These are phyloP conservation scores for Suhomyces sp. DNA, from an alignment of 805 yeast genomes.

Conservation along the genomic window DNA sequence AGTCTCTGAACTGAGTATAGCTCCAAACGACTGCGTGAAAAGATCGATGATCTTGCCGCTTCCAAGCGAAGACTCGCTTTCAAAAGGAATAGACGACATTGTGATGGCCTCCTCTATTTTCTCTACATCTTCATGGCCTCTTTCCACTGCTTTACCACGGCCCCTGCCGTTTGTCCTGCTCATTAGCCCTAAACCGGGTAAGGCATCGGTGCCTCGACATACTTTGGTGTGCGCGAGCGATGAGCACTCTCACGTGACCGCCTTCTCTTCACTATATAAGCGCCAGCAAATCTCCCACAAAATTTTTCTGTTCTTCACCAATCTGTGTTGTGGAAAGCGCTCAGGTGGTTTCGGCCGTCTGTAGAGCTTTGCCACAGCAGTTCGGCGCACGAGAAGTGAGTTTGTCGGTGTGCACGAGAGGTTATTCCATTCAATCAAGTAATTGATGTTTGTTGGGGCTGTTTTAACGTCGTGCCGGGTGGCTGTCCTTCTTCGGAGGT, in stretches of 20 bases:
- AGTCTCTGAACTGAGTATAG: constrained; percentile 31
- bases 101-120: neutral
- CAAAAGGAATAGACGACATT: constrained; percentile 31
- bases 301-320: constrained; percentile 25
- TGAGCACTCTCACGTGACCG: neutral
- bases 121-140: constrained; percentile 14
- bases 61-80: constrained; percentile 29
- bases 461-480: constrained; percentile 20
- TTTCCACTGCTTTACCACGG: constrained; percentile 24
- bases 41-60: constrained; percentile 36
- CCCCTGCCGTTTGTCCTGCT: neutral
- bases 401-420: constrained; percentile 19
- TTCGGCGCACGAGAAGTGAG: constrained; percentile 77
- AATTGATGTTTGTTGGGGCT: constrained; percentile 15
- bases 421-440: constrained; percentile 15
- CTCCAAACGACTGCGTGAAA: constrained; percentile 31
- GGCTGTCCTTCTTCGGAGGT: constrained; percentile 48
- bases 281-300: neutral
- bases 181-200: constrained; percentile 2
- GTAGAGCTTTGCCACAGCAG: constrained; percentile 47
- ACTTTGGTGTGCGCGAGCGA: neutral
- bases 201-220: neutral
- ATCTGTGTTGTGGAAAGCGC: constrained; percentile 54
- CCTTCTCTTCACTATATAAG: neutral
- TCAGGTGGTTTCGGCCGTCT: constrained; percentile 39